Conservation (phyloP, 2,329 filamentous ascomycete species). For the Kalaharituber pfeilii region DNA sequence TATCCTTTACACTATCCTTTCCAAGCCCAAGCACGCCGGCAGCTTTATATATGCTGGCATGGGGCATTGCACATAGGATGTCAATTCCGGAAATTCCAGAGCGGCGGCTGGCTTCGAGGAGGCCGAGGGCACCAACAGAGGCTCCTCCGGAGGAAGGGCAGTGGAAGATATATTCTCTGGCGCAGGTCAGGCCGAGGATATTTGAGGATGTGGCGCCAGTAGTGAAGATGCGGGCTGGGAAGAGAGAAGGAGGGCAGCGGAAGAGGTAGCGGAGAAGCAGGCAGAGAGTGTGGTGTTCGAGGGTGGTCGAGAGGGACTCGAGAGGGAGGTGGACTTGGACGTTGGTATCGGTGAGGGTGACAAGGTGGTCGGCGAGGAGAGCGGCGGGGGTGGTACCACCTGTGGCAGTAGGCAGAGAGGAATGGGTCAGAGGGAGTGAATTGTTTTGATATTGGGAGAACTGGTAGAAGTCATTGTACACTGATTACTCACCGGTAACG, state of each 20-base stretch:
- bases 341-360: conserved; percentile 66
- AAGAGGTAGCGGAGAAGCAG: conserved; percentile 50
- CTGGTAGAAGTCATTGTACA: no score
- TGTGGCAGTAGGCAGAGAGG: background rate
- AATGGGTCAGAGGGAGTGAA: no score
- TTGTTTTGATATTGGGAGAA: no score
- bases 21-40: conserved; percentile 69
- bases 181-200: conserved; percentile 45
- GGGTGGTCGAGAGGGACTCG: conserved; percentile 56
- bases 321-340: conserved; percentile 62
- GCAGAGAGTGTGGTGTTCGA: conserved; percentile 55
- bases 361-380: conserved; percentile 67
- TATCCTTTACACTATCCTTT: conserved; percentile 44
- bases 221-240: conserved; percentile 64
- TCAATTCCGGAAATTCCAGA: background rate
- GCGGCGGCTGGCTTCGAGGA: background rate
- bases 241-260: conserved; percentile 36
- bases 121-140: background rate
- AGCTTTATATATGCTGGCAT: conserved; percentile 72
- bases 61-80: conserved; percentile 39
- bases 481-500: conserved; percentile 37
- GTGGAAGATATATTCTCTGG: background rate
- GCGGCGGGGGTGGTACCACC: conserved; percentile 66
- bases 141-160: background rate
- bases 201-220: conserved; percentile 54